phyloP scores from a whole-genome alignment of 805 yeast genomes.

The Saccharomycopsis selenospora region DNA sequence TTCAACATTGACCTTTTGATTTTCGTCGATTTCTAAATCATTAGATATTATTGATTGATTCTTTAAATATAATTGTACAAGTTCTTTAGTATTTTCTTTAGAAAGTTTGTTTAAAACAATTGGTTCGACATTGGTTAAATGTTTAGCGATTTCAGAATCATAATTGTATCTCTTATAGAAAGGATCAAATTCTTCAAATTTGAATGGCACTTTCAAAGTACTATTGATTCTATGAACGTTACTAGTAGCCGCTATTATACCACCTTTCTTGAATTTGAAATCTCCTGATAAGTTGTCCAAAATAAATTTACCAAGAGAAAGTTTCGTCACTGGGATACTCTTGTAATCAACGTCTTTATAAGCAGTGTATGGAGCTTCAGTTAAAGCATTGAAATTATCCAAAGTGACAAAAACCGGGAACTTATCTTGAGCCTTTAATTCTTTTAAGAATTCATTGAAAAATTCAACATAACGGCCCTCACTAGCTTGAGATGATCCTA shows the following conservation, averaged over 20 bases:
- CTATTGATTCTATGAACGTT: slow-evolving; percentile 43
- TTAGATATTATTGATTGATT: slow-evolving; percentile 36
- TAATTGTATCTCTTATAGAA: slow-evolving; percentile 44
- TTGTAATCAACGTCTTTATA: slow-evolving; percentile 53
- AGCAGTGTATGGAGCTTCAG: slow-evolving; percentile 46
- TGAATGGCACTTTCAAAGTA: slow-evolving; percentile 57
- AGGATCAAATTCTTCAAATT: slow-evolving; percentile 44
- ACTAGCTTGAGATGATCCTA: slow-evolving; percentile 18
- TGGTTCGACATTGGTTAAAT: slow-evolving; percentile 32
- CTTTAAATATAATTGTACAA: slow-evolving; percentile 35
- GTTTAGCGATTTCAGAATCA: slow-evolving; percentile 49
- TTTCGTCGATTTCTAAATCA: slow-evolving; percentile 26
- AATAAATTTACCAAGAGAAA: slow-evolving; percentile 57
- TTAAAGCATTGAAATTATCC: slow-evolving; percentile 65
- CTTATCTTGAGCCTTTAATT: slow-evolving; percentile 32
- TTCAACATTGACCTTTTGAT: slow-evolving; percentile 28
- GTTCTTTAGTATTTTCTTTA: slow-evolving; percentile 37
- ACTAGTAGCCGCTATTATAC: slow-evolving; percentile 56
- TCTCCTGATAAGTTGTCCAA: slow-evolving; percentile 50
- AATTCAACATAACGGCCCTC: slow-evolving; percentile 9
- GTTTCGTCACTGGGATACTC: slow-evolving; percentile 49
- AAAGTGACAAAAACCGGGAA: slow-evolving; percentile 61
- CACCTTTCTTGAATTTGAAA: slow-evolving; percentile 49
- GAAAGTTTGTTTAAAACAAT: slow-evolving; percentile 38
- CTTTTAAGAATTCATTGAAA: slow-evolving; percentile 27